These are phyloP conservation scores for Claviceps pazoutovae DNA, from an alignment of 2,329 filamentous ascomycete genomes.

Conservation along the genomic window DNA sequence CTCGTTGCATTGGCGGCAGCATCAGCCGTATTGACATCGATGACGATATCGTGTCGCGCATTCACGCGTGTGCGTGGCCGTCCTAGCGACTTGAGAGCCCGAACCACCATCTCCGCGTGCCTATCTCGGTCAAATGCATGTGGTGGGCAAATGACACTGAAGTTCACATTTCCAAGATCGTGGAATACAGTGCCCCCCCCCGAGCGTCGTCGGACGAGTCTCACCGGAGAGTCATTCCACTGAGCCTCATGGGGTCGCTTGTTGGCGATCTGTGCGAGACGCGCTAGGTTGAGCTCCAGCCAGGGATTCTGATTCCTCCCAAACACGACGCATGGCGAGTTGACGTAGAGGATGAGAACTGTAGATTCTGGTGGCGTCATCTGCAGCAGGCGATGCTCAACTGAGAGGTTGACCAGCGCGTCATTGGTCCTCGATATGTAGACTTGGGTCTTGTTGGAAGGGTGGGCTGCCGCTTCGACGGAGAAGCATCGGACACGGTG, in stretches of 20 bases:
- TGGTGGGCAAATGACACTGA: slow-evolving; percentile 76
- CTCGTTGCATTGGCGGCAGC: slow-evolving; percentile 4
- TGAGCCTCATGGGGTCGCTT: slow-evolving; percentile 10
- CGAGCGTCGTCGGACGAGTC: slow-evolving; percentile 68
- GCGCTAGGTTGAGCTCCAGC: slow-evolving; percentile 69
- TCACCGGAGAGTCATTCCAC: slow-evolving; percentile 20
- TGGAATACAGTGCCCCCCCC: slow-evolving; percentile 93
- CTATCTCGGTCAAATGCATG: slow-evolving; percentile 65
- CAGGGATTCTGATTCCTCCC: slow-evolving; percentile 97
- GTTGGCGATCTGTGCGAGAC: slow-evolving; percentile 28
- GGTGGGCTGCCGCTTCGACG: slow-evolving; percentile 24
- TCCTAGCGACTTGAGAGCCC: slow-evolving; percentile 54
- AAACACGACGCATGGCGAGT: slow-evolving; percentile 76
- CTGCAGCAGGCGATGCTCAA: slow-evolving; percentile 81
- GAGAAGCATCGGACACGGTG: slow-evolving; percentile 16
- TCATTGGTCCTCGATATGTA: slow-evolving; percentile 57
- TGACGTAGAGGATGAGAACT: slow-evolving; percentile 77
- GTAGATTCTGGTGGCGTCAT: slow-evolving; percentile 57
- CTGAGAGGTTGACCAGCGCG: slow-evolving; percentile 81
- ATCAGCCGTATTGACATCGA: slow-evolving; percentile 30
- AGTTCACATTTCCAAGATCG: slow-evolving; percentile 87
- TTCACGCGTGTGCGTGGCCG: slow-evolving; percentile 59
- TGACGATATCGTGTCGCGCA: slow-evolving; percentile 82
- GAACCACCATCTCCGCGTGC: slow-evolving; percentile 85
- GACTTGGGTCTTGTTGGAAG: slow-evolving; percentile 44